Evolutionary conservation across 441 rosid genomes (phyloP), one percentile per base, ranked within the genome.

Genomic region (Croton laevigatus): DNA sequence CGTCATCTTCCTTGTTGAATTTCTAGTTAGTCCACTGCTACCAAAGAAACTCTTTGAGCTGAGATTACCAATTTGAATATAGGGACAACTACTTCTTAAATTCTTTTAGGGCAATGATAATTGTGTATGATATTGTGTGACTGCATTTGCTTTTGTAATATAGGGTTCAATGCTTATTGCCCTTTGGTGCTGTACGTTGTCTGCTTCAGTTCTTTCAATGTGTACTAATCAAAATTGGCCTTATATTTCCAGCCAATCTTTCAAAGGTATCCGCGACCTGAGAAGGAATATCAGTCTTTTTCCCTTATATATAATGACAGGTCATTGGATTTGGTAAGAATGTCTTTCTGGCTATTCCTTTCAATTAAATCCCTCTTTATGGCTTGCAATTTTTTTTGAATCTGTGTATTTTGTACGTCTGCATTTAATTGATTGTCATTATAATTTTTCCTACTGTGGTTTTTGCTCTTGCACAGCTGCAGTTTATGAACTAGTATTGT

Each of bases 251-350:
- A 92, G 99, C 96, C 97, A 68, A 92, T 94, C 71, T 94, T 94
- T 77, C 98, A 92, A 82, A 87, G 99, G 79, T 86, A 89, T 82
- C 99, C 99, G 19, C 75, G 81, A 7, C 81, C 81, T 11, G 81
- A 78, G 78, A 78, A 78, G 71, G 81, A 78, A 54, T 78, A 78
- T 23, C 81, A 78, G 54, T 78, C 81, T 9, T 78, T 78, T 68
- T 78, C 81, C 40, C 81, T 78, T 53, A 78, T 74, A 57, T 78
- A 78, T 55, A 71, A 71, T 68, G 81, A 78, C 38, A 68, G 81
- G 8, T 74, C 81, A 12, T 62, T 78, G 20, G 81, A 78, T 74
- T 71, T 78, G 78, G 81, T 78, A 78, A 52, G 73, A 19, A 23
- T 59, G 12, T 38, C 62, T 27, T 9, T 61, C 4, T 46, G 10